Evolutionary conservation across 1,139 yeast genomes (phyloP), one percentile per base, ranked within the genome.

Genomic region (Sporopachydermia cereana): DNA sequence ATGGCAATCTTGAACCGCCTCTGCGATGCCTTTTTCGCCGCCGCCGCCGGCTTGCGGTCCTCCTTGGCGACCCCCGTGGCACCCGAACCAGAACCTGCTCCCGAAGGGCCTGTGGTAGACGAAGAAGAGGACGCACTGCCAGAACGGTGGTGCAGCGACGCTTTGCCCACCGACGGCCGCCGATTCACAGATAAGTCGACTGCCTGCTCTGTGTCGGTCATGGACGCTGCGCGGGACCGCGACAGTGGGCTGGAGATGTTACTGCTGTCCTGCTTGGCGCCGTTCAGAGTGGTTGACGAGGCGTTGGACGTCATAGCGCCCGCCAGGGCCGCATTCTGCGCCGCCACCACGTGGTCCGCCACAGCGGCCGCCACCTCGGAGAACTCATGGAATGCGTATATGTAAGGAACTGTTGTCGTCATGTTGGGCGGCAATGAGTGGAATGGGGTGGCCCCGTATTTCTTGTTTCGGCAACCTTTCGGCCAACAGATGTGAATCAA

Each of bases 291-390:
- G 2, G 47, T 16, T 5, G 45, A 24, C 4, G 42, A 21, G 2
- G 43, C 42, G 31, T 46, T 43, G 12, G 43, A 48, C 44, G 50
- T 51, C 41, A 49, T 53, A 49, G 46, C 46, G 18, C 51, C 48
- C 24, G 54, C 47, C 47, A 84, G 66, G 5, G 86, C 76, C 56
- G 72, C 65, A 57, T 86, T 81, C 64, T 91, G 97, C 14, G 89
- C 83, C 39, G 79, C 72, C 42, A 88, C 76, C 46, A 89, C 79
- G 59, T 85, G 88, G 57, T 85, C 91, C 1, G 95, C 96, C 41
- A 89, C 95, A 22, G 96, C 96, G 48, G 84, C 94, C 2, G 96
- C 96, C 30, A 88, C 96, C 20, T 88, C 94, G 29, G 79, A 69
- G 57, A 86, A 81, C 62, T 83, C 94, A 42, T 89, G 94, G 61